Evolutionary conservation across 2,329 filamentous ascomycete genomes (phyloP).

Genomic region (Rhexocercosporidium sp.): DNA sequence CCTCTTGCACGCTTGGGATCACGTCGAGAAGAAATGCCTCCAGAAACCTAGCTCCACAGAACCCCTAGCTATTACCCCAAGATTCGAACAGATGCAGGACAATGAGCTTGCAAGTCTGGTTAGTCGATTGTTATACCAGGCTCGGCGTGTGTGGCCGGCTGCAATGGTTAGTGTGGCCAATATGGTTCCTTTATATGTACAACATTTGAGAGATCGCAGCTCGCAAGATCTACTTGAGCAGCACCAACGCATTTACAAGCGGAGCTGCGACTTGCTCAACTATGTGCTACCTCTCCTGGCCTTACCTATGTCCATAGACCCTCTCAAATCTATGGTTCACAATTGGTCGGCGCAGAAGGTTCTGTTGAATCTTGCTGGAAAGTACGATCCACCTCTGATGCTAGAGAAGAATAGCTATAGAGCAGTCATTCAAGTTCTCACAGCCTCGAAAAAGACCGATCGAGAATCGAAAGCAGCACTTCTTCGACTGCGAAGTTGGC

Average conservation of each 20-base stretch:
- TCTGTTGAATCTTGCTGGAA: conserved; percentile 57
- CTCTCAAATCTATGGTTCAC: conserved; percentile 48
- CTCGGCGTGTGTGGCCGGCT: conserved; percentile 37
- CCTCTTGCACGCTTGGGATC: conserved; percentile 18
- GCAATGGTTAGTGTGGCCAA: conserved; percentile 35
- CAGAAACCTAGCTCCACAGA: conserved; percentile 15
- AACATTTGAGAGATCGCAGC: conserved; percentile 13
- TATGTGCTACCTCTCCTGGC: conserved; percentile 46
- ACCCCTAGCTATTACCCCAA: neutral
- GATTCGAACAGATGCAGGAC: conserved; percentile 17
- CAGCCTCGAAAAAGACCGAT: conserved; percentile 57
- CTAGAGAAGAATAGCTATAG: conserved; percentile 58
- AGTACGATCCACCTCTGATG: conserved; percentile 54
- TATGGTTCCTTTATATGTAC: conserved; percentile 33
- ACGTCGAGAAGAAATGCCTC: neutral
- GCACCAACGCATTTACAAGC: conserved; percentile 18
- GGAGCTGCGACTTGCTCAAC: conserved; percentile 48
- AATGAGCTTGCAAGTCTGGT: conserved; percentile 31
- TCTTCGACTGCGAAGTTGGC: conserved; percentile 60
- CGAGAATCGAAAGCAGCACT: conserved; percentile 54
- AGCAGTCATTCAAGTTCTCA: conserved; percentile 58
- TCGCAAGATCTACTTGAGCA: conserved; percentile 14
- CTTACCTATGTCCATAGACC: conserved; percentile 42
- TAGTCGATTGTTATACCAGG: conserved; percentile 36
- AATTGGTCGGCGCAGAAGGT: conserved; percentile 64